Conservation (phyloP, 768 basidiomycete genomes). For the Hortiboletus campestris region DNA sequence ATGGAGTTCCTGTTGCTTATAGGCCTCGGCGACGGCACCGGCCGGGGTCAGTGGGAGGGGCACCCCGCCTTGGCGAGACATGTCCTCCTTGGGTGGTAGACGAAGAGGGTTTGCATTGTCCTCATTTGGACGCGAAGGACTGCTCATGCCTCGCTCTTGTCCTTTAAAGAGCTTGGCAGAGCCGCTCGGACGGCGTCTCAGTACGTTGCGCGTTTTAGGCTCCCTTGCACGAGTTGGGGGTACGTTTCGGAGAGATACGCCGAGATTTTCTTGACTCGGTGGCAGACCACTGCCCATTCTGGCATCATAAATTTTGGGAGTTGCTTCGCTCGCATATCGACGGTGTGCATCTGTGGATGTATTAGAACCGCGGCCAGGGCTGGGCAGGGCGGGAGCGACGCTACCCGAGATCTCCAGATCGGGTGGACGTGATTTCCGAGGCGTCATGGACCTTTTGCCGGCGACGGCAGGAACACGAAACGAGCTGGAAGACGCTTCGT, state of each 20-base stretch:
- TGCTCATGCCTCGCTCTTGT: constrained; percentile 14
- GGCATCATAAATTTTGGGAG: constrained; percentile 3
- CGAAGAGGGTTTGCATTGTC: not conserved
- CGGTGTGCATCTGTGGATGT: constrained; percentile 13
- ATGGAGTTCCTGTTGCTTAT: constrained; percentile 42
- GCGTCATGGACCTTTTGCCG: constrained; percentile 16
- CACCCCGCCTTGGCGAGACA: not conserved
- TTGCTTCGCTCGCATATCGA: constrained; percentile 20
- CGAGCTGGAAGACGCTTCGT: constrained; percentile 8
- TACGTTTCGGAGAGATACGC: constrained; percentile 3
- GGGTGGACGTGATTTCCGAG: constrained; percentile 22
- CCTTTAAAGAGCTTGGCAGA: constrained; percentile 21
- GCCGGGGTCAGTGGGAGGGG: constrained; percentile 41
- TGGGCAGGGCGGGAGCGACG: not conserved
- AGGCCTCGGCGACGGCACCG: constrained; percentile 44
- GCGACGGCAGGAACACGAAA: constrained; percentile 2
- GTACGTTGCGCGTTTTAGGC: constrained; percentile 29
- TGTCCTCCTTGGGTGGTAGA: not conserved
- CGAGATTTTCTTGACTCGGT: constrained; percentile 15
- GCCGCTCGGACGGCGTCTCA: constrained; percentile 32
- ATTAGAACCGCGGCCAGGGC: not conserved
- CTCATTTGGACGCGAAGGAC: not conserved
- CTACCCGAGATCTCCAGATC: constrained; percentile 22
- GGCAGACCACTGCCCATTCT: not conserved
- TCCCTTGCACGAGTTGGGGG: constrained; percentile 5